These are phyloP conservation scores for Phoma sp. DNA, from an alignment of 2,329 filamentous ascomycete species.

Conservation along the genomic window DNA sequence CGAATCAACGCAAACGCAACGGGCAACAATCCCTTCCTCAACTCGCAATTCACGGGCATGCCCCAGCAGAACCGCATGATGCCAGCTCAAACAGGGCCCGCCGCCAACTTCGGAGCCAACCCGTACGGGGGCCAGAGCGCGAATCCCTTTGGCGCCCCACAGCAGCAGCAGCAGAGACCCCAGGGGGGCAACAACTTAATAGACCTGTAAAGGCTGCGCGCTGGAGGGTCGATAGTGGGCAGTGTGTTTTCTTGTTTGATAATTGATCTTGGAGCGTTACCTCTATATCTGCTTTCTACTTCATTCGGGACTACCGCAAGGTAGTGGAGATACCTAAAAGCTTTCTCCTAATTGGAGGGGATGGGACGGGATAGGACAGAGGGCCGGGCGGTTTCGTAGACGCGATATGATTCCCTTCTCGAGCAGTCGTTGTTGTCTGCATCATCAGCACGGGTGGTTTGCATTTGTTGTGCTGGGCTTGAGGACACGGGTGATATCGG, in stretches of 20 bases:
- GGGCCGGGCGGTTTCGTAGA: conserved; percentile 18
- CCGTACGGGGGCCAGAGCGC: conserved; percentile 53
- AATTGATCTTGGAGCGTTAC: conserved; percentile 27
- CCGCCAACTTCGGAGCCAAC: conserved; percentile 52
- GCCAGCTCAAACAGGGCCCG: conserved; percentile 61
- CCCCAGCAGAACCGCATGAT: conserved; percentile 56
- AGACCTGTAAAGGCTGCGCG: conserved; percentile 56
- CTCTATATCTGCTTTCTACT: conserved; percentile 16
- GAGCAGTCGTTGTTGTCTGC: conserved; percentile 17
- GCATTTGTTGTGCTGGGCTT: conserved; percentile 5
- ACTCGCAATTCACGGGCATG: conserved; percentile 78
- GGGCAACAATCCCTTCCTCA: conserved; percentile 88
- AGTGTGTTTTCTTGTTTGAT: conserved; percentile 27
- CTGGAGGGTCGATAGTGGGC: not conserved
- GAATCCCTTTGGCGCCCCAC: conserved; percentile 64
- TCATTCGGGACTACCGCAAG: conserved; percentile 17
- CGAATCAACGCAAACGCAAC: conserved; percentile 72
- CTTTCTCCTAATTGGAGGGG: conserved; percentile 13
- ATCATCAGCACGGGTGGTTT: conserved; percentile 13
- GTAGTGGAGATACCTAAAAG: conserved; percentile 23
- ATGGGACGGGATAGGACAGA: conserved; percentile 10
- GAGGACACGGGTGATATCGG: conserved; percentile 1
- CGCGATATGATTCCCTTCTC: conserved; percentile 25
- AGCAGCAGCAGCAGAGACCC: conserved; percentile 50
- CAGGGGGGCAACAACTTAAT: conserved; percentile 65